These are phyloP conservation scores for Yarrowia deformans DNA, from an alignment of 805 yeast species.

Conservation along the genomic window DNA sequence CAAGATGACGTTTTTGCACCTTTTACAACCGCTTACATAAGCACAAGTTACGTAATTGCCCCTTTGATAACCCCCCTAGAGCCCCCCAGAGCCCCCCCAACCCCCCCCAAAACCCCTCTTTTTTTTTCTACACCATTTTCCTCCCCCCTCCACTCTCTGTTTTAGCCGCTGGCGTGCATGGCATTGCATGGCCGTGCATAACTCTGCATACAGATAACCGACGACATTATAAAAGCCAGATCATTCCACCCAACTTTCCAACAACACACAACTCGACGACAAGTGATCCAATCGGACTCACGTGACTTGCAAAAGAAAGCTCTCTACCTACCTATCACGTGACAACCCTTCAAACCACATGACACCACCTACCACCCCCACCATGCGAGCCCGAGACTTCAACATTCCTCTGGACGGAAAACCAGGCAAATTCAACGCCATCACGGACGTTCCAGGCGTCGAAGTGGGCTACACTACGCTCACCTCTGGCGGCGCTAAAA, in stretches of 20 bases:
- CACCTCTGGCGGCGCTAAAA: neutral
- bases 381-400: slow-evolving; percentile 1
- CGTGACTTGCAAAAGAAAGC: neutral
- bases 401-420: slow-evolving; percentile 12
- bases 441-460: slow-evolving; percentile 27
- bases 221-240: neutral
- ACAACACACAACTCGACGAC: neutral
- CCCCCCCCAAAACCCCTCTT: too few species aligned
- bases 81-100: too few species aligned
- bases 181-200: slow-evolving; percentile 4
- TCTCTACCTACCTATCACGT: neutral
- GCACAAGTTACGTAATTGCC: too few species aligned
- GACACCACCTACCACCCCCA: too few species aligned
- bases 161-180: slow-evolving; percentile 25
- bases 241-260: neutral
- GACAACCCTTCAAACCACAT: neutral
- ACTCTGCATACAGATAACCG: slow-evolving; percentile 1
- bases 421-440: slow-evolving; percentile 11
- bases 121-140: too few species aligned
- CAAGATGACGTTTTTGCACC: too few species aligned
- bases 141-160: neutral
- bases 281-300: too few species aligned
- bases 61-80: too few species aligned
- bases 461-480: slow-evolving; percentile 18
- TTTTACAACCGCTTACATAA: too few species aligned